Evolutionary conservation across 495 filamentous ascomycete species (phyloP).

Genomic region (Pyrenula massariospora): DNA sequence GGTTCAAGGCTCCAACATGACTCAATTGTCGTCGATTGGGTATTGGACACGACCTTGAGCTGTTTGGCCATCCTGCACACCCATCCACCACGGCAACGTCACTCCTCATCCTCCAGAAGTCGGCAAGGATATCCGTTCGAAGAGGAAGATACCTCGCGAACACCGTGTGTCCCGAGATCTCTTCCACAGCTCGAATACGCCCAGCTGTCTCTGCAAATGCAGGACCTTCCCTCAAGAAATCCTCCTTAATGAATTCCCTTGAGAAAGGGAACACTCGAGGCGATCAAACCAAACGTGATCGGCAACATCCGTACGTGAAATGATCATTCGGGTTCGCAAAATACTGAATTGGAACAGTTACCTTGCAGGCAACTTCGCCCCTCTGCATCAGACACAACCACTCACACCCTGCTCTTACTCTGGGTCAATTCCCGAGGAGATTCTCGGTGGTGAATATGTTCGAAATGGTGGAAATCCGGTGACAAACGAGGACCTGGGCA

Average conservation of each 20-base stretch:
- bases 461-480: slow-evolving; percentile 59
- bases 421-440: slow-evolving; percentile 43
- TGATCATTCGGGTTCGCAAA: neutral
- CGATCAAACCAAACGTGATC: neutral
- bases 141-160: neutral
- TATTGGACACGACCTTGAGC: neutral
- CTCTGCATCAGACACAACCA: slow-evolving; percentile 33
- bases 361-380: slow-evolving; percentile 53
- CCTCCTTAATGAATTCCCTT: neutral
- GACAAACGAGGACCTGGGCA: slow-evolving; percentile 39
- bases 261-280: neutral
- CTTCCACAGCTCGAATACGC: neutral
- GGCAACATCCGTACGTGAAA: neutral
- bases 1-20: neutral
- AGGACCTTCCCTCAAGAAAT: neutral
- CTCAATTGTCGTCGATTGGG: neutral
- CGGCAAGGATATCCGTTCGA: neutral
- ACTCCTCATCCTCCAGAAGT: neutral
- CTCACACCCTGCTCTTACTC: slow-evolving; percentile 38
- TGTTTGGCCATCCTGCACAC: neutral
- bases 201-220: neutral
- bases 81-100: neutral
- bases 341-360: slow-evolving; percentile 14
- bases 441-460: slow-evolving; percentile 53
- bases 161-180: neutral